phyloP scores from a whole-genome alignment of 179 eudicot genomes.

The Nepenthes alata region DNA sequence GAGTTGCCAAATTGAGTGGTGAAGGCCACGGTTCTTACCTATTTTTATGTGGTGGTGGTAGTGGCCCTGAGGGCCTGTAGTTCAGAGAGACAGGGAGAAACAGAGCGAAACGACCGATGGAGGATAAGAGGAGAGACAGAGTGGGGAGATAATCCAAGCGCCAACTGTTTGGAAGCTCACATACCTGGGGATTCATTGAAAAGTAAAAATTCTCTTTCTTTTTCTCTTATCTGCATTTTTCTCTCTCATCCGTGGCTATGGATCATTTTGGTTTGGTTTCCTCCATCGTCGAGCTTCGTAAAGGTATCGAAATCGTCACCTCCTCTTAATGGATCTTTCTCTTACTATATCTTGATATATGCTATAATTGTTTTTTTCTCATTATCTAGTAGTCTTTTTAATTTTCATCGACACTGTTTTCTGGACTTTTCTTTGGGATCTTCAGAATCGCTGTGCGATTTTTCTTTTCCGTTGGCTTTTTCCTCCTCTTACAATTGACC shows the following conservation, averaged over 20 bases:
- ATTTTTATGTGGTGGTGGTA: neutral
- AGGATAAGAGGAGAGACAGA: no score
- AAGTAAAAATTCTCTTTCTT: neutral
- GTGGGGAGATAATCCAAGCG: neutral
- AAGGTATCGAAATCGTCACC: neutral
- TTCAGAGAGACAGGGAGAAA: neutral
- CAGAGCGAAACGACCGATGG: neutral
- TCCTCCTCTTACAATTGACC: no score
- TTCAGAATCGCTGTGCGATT: neutral
- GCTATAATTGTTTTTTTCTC: neutral
- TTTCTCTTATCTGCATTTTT: neutral
- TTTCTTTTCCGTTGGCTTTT: no score
- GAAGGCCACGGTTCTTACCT: neutral
- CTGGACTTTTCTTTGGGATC: constrained; percentile 6
- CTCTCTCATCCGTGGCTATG: constrained; percentile 2
- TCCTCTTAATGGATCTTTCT: neutral
- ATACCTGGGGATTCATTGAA: neutral
- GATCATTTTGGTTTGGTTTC: constrained; percentile 5
- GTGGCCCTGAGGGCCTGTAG: neutral
- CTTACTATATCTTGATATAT: neutral
- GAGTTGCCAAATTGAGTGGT: neutral
- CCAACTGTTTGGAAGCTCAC: neutral
- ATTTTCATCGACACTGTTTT: no score
- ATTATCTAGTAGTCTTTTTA: neutral
- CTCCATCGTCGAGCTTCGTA: constrained; percentile 13